Evolutionary conservation across 148 eudicot species (phyloP), one percentile per base, ranked within the genome.

Genomic region (Fagopyrum esculentum): DNA sequence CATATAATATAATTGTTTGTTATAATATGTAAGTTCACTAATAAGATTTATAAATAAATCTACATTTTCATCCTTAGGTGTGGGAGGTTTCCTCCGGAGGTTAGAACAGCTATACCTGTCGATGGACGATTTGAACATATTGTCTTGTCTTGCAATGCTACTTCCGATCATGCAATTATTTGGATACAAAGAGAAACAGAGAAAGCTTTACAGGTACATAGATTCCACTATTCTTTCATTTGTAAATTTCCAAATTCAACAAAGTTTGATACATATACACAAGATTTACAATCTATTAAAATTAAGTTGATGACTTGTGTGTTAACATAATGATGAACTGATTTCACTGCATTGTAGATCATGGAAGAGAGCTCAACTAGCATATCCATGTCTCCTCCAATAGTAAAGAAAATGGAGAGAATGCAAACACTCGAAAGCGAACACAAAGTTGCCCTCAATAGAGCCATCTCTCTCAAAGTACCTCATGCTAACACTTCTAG

Each of bases 61-160:
- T 22, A 0, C 40, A 35, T 35, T 35, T 35, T 1, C 40, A n/a
- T n/a, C 55, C 74, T 45, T 82, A 89, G 93, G 76, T 91, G 97
- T 82, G 97, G 89, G 45, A 87, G 93, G 81, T 87, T 77, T 75
- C 93, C 97, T 54, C 97, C 97, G 22, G 88, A 87, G 74, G 97
- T 91, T 71, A 86, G 93, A 80, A 91, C 97, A 35, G 97, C 97
- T 56, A 91, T 91, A 49, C 97, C 97, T 3, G 97, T 91, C 19
- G 97, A 92, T 70, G 99, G 91, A 78, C 88, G 99, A 80, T 95
- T 92, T 77, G 99, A 95, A 75, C 97, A 95, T 75, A 92, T 95
- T 77, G 99, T 95, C 57, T 83, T 95, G 59, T 89, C 99, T 10
- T 89, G 92, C 84, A 91, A 87, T 79, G 88, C 96, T 29, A 95